Conservation (phyloP, 495 filamentous ascomycete genomes). For the Achaetomiella virescens region DNA sequence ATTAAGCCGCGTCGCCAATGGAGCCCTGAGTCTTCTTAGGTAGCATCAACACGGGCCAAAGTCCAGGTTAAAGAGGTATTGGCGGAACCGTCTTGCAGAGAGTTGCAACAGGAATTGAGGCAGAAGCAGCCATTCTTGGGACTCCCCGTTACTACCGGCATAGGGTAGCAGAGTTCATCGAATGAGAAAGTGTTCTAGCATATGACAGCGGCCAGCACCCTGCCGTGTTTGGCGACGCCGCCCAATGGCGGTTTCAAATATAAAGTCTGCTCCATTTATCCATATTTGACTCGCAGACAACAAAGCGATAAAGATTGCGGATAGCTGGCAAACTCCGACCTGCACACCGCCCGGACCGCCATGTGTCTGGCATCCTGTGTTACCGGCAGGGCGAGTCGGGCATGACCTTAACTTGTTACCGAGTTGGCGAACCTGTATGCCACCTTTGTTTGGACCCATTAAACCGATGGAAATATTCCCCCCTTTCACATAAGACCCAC, state of each 20-base stretch:
- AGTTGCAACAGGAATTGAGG: background rate
- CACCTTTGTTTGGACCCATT: too few relatives aligned
- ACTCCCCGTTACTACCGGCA: background rate
- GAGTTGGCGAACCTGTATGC: too few relatives aligned
- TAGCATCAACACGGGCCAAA: background rate
- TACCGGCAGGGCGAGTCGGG: too few relatives aligned
- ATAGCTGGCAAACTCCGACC: background rate
- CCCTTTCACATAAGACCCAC: too few relatives aligned
- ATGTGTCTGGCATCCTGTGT: background rate
- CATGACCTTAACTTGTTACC: too few relatives aligned
- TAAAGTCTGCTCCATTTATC: constrained; percentile 13
- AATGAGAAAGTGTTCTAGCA: constrained; percentile 7
- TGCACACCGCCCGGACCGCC: constrained; percentile 2
- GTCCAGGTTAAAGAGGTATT: background rate
- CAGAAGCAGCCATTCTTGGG: background rate
- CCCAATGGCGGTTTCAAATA: constrained; percentile 9
- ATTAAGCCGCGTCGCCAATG: constrained; percentile 5
- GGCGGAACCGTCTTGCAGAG: background rate
- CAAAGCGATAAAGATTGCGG: background rate
- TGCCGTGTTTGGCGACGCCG: background rate
- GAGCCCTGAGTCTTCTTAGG: background rate
- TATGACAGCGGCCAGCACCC: background rate
- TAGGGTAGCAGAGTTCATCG: background rate
- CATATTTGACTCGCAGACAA: constrained; percentile 10
- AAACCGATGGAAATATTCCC: too few relatives aligned